Conservation (phyloP, 2,329 filamentous ascomycete species). For the Bisporella sp. region DNA sequence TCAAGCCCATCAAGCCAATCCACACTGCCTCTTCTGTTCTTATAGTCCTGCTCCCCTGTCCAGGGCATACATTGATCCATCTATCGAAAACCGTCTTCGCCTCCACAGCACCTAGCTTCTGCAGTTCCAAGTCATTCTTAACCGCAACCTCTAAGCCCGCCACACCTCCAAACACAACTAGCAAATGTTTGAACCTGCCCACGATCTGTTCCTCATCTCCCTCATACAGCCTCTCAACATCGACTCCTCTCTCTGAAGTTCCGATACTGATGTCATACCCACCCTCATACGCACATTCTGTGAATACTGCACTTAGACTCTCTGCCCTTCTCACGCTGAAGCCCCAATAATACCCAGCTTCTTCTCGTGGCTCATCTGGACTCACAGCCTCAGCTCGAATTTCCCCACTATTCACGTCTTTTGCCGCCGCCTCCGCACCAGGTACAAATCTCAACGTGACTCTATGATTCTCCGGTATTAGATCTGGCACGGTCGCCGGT, state of each 20-base stretch:
- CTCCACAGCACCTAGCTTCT: slow-evolving; percentile 49
- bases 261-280: slow-evolving; percentile 81
- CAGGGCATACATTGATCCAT: slow-evolving; percentile 76
- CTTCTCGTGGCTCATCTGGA: slow-evolving; percentile 62
- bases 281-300: slow-evolving; percentile 64
- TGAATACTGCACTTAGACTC: slow-evolving; percentile 68
- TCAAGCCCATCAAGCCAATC: slow-evolving; percentile 64
- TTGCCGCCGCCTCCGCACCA: slow-evolving; percentile 31
- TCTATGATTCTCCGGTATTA: slow-evolving; percentile 62
- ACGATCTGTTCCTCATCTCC: slow-evolving; percentile 19
- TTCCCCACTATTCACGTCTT: slow-evolving; percentile 10
- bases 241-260: slow-evolving; percentile 67
- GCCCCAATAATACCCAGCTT: slow-evolving; percentile 82
- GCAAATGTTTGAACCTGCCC: slow-evolving; percentile 57
- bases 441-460: slow-evolving; percentile 63
- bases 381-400: slow-evolving; percentile 53
- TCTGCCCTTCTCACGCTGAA: slow-evolving; percentile 61
- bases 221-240: slow-evolving; percentile 25
- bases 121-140: slow-evolving; percentile 50
- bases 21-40: slow-evolving; percentile 78
- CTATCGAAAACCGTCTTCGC: slow-evolving; percentile 70
- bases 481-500: slow-evolving; percentile 34
- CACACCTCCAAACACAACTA: slow-evolving; percentile 77
- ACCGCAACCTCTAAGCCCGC: slow-evolving; percentile 73
- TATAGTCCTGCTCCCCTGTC: slow-evolving; percentile 76